Base-by-base conservation (phyloP, 495 filamentous ascomycete species). In the Daldinia vernicosa region DNA sequence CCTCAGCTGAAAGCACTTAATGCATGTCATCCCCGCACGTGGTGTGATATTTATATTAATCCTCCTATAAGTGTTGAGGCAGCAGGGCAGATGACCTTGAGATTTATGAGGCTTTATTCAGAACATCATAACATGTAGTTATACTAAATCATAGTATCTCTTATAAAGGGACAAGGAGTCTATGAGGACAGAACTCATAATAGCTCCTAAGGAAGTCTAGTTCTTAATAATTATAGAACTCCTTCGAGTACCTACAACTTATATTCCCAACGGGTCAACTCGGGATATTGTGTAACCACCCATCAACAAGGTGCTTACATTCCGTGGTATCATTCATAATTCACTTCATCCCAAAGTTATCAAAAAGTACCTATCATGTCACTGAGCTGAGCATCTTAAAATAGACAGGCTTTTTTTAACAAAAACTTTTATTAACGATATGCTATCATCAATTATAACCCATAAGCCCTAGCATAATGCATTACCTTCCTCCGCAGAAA, bases 361-460 rank as follows among this genome's bases (percentile, higher is more conserved):
- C 33, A 4, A 40, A 17, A 15, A 7, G 1, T 8, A n/a, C n/a
- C n/a, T 7, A 17, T 12, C 15, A 8, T n/a, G 3, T 40, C 39
- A 40, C 39, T 40, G 7, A 40, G 39, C 39, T 40, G 7, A 40
- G 39, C 15, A 40, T 40, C 39, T 6, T 14, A 17, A 40, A n/a
- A 24, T 22, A 51, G 17, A 24, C 5, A 45, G 0, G 1, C 22
- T 24, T 9, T 55, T 22, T 61, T 51, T 51, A 50, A 24, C 9
- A 57, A 11, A 57, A 11, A 33, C 1, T 45, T 60, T 22, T 59
- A 56, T 65, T 56, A 65, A 5, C 11, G 17, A 57, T 50, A 39
- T 47, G 33, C 17, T 43, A 33, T 11, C 17, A 1, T 26, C n/a
- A 56, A 47, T 51, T 64, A 64, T 47, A 22, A 19, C 2, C 11